These are phyloP conservation scores for Fistulina hepatica DNA, from an alignment of 1,284 basidiomycete species.

Conservation along the genomic window DNA sequence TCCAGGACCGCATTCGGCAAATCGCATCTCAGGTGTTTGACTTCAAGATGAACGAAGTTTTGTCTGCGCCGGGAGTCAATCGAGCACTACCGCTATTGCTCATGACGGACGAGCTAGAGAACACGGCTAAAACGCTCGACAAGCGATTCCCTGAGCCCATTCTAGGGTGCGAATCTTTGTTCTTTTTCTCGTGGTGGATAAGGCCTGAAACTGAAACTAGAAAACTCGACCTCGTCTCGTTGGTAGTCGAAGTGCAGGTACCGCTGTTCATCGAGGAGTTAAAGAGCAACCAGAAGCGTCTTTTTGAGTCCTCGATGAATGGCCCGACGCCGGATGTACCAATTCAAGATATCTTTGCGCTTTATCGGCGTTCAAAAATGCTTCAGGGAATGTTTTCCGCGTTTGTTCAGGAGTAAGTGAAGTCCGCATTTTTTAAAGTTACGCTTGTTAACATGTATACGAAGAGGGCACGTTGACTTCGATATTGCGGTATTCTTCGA, in stretches of 20 bases:
- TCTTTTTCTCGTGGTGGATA: background rate
- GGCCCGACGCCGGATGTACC: constrained; percentile 69
- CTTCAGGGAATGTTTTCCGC: constrained; percentile 71
- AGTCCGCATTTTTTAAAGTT: background rate
- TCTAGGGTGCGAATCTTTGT: constrained; percentile 46
- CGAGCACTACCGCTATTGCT: constrained; percentile 68
- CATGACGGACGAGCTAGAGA: constrained; percentile 86
- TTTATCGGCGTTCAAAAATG: constrained; percentile 70
- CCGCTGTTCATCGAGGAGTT: constrained; percentile 73
- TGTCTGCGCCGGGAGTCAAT: constrained; percentile 61
- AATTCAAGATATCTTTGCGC: constrained; percentile 80
- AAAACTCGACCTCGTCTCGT: constrained; percentile 68
- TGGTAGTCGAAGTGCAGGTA: constrained; percentile 64
- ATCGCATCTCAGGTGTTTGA: constrained; percentile 65
- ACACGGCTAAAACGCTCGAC: constrained; percentile 70
- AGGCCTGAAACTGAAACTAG: constrained; percentile 25
- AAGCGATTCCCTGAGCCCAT: constrained; percentile 79
- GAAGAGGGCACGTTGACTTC: constrained; percentile 50
- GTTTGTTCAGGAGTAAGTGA: constrained; percentile 65
- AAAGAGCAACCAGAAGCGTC: constrained; percentile 54
- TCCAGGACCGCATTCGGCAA: constrained; percentile 59
- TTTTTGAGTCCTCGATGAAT: constrained; percentile 72
- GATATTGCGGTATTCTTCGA: constrained; percentile 73
- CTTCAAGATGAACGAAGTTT: constrained; percentile 57
- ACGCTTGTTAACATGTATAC: constrained; percentile 12